phyloP scores from a whole-genome alignment of 2,329 filamentous ascomycete genomes.

The Moelleriella libera region DNA sequence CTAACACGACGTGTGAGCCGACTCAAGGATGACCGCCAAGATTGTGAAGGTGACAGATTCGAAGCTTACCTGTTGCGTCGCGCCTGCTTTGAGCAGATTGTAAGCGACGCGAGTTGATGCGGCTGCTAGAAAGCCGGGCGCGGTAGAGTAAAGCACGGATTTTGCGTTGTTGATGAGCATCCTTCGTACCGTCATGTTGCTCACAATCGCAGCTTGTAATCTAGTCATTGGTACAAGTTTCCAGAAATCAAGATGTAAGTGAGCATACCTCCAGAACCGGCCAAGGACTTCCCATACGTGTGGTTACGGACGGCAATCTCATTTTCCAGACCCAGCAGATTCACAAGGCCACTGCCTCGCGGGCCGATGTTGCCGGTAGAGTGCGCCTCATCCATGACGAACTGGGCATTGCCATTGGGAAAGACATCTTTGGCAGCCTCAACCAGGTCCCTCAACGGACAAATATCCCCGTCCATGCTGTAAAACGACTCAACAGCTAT shows the following conservation, averaged over 20 bases:
- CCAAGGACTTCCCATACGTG: conserved; percentile 39
- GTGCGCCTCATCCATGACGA: conserved; percentile 41
- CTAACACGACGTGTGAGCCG: no score
- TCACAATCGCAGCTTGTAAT: conserved; percentile 8
- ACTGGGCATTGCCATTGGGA: conserved; percentile 23
- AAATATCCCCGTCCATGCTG: conserved; percentile 32
- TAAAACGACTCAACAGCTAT: conserved; percentile 28
- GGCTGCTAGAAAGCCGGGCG: conserved; percentile 10
- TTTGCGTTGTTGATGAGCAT: conserved; percentile 9
- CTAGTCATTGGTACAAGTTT: background rate
- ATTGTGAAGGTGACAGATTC: no score
- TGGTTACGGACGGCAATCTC: conserved; percentile 34
- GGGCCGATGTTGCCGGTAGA: conserved; percentile 29
- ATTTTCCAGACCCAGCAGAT: conserved; percentile 31
- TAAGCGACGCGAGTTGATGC: conserved; percentile 9
- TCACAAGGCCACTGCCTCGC: conserved; percentile 32
- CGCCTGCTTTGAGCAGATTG: conserved; percentile 5
- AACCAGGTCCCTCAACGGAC: conserved; percentile 22
- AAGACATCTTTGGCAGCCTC: conserved; percentile 18
- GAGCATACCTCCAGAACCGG: conserved; percentile 15
- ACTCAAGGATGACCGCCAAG: no score
- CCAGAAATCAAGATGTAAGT: background rate
- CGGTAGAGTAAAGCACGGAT: conserved; percentile 8
- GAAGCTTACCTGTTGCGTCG: background rate
- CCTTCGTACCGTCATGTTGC: conserved; percentile 7